Conservation (phyloP, 371 early-diverging fungal species). For the Lichtheimia hyalospora region DNA sequence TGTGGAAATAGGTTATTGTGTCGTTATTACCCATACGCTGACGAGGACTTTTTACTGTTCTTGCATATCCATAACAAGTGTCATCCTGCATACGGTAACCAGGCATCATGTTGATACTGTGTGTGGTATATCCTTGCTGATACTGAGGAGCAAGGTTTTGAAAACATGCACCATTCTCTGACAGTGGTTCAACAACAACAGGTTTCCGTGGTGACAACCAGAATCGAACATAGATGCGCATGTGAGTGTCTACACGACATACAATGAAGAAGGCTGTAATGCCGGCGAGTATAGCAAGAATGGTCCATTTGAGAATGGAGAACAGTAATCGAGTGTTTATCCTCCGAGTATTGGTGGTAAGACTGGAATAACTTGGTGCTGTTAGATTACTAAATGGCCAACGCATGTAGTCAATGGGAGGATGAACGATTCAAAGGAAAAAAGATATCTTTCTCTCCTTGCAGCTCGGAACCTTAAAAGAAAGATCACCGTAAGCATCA, state of each 20-base stretch:
- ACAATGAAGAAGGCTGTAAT: constrained; percentile 29
- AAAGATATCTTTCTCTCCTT: no score
- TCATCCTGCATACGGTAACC: constrained; percentile 43
- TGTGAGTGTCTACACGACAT: constrained; percentile 41
- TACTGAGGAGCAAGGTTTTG: constrained; percentile 17
- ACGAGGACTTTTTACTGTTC: constrained; percentile 19
- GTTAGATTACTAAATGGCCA: no score
- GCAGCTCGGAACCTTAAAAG: no score
- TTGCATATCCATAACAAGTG: constrained; percentile 52
- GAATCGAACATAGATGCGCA: constrained; percentile 38
- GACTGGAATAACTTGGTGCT: no score
- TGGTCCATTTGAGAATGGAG: constrained; percentile 10
- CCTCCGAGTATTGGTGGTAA: no score
- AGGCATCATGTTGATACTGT: constrained; percentile 35
- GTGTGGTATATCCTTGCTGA: constrained; percentile 23
- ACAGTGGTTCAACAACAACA: constrained; percentile 25
- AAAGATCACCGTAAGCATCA: no score
- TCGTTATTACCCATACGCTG: constrained; percentile 11
- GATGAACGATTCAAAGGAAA: no score
- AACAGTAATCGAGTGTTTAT: neutral
- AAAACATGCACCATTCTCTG: constrained; percentile 24
- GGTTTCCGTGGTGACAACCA: constrained; percentile 38
- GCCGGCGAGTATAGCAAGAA: neutral
- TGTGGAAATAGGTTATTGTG: constrained; percentile 32
- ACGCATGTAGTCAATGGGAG: no score